Conservation (phyloP, 306 rosid species). For the Quercus parvula region DNA sequence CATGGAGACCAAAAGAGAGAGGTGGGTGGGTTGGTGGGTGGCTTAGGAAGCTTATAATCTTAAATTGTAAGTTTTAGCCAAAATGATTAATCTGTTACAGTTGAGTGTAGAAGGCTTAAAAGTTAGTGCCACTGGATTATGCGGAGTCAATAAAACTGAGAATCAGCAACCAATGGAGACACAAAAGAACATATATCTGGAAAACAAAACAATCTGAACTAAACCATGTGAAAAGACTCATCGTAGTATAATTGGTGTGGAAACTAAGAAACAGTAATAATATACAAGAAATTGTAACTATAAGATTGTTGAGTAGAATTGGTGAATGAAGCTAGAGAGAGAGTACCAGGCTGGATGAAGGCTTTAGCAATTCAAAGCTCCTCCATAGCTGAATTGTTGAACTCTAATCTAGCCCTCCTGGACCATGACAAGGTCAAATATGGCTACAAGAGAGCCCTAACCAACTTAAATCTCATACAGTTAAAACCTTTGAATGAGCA, state of each 20-base stretch:
- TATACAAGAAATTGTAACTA: not conserved
- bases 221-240: not conserved
- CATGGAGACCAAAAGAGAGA: too few relatives aligned
- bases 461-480: not conserved
- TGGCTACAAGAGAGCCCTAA: not conserved
- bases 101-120: not conserved
- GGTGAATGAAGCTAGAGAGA: not conserved
- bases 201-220: not conserved
- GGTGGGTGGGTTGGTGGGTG: too few relatives aligned
- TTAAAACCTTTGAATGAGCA: conserved; percentile 19
- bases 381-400: not conserved
- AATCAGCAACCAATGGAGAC: not conserved
- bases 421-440: conserved; percentile 24
- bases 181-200: not conserved
- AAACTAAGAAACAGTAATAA: not conserved
- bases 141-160: not conserved
- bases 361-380: not conserved
- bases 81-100: not conserved
- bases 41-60: not conserved
- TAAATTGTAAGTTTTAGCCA: not conserved
- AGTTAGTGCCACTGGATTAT: not conserved
- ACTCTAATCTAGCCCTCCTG: not conserved
- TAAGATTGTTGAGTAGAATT: not conserved
- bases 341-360: not conserved
- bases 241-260: not conserved